These are phyloP conservation scores for Penicillium argentinense DNA, from an alignment of 495 filamentous ascomycete species.

Conservation along the genomic window DNA sequence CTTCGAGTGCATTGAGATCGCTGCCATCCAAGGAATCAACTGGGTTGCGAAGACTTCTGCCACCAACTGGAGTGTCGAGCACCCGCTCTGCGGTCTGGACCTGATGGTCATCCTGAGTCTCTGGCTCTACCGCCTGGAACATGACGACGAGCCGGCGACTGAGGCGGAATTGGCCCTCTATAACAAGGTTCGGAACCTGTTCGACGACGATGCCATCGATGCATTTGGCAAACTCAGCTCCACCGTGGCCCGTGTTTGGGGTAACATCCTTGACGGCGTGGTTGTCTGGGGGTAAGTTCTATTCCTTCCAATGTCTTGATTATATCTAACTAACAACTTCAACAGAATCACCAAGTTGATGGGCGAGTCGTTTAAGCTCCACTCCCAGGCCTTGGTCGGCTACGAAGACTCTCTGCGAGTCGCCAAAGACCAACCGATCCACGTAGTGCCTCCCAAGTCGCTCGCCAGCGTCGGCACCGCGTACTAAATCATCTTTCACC, in stretches of 20 bases:
- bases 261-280: conserved; percentile 96
- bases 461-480: conserved; percentile 48
- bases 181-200: conserved; percentile 88
- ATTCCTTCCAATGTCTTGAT: background rate
- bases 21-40: conserved; percentile 89
- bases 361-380: conserved; percentile 97
- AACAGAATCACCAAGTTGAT: conserved; percentile 92
- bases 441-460: conserved; percentile 46
- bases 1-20: conserved; percentile 97
- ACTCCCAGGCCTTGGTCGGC: conserved; percentile 88
- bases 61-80: conserved; percentile 99
- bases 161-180: conserved; percentile 94
- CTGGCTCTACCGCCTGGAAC: conserved; percentile 98
- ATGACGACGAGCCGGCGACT: conserved; percentile 91
- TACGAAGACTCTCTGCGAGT: conserved; percentile 75
- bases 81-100: conserved; percentile 94
- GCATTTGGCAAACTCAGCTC: conserved; percentile 83
- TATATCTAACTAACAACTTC: conserved; percentile 46
- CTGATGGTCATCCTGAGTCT: conserved; percentile 98
- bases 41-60: conserved; percentile 97
- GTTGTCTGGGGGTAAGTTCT: conserved; percentile 91
- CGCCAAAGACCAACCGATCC: conserved; percentile 48
- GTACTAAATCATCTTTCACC: conserved; percentile 35
- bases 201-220: conserved; percentile 86
- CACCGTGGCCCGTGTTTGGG: conserved; percentile 92